Conservation (phyloP, 2,329 filamentous ascomycete genomes). For the Beauveria varroae region DNA sequence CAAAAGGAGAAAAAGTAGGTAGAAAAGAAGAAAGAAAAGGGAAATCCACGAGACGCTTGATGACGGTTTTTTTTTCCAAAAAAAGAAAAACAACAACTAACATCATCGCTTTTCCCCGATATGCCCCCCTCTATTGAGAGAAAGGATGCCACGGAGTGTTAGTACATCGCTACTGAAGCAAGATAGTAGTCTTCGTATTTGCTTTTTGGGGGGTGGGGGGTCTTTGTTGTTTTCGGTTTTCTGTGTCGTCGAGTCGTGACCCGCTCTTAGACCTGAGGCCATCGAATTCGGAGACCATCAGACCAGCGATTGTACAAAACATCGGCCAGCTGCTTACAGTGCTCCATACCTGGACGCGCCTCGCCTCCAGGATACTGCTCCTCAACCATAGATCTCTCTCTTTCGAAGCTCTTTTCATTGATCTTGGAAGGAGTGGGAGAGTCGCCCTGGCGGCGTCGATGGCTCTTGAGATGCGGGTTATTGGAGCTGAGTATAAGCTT, state of each 20-base stretch:
- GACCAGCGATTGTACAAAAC: slow-evolving; percentile 88
- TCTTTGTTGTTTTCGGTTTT: neutral
- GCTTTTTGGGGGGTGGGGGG: neutral
- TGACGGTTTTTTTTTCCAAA: neutral
- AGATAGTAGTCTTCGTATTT: neutral
- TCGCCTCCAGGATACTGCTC: slow-evolving; percentile 49
- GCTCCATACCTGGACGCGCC: slow-evolving; percentile 71
- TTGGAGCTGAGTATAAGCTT: slow-evolving; percentile 73
- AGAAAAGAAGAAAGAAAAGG: neutral
- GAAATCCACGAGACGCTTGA: slow-evolving; percentile 4
- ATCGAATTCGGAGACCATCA: slow-evolving; percentile 68
- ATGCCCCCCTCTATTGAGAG: neutral
- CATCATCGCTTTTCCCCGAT: slow-evolving; percentile 1
- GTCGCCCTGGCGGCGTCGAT: slow-evolving; percentile 57
- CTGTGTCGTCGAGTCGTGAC: neutral
- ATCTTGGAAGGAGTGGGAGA: slow-evolving; percentile 24
- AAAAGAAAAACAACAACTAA: neutral
- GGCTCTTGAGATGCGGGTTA: slow-evolving; percentile 79
- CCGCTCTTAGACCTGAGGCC: slow-evolving; percentile 39
- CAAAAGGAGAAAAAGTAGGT: neutral
- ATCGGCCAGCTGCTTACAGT: slow-evolving; percentile 81
- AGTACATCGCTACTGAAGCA: slow-evolving; percentile 6
- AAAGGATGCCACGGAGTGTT: neutral
- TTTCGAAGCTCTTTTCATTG: slow-evolving; percentile 39
- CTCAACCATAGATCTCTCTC: slow-evolving; percentile 41